These are phyloP conservation scores for Apophysomyces elegans DNA, from an alignment of 371 early-diverging fungal genomes.

Conservation along the genomic window DNA sequence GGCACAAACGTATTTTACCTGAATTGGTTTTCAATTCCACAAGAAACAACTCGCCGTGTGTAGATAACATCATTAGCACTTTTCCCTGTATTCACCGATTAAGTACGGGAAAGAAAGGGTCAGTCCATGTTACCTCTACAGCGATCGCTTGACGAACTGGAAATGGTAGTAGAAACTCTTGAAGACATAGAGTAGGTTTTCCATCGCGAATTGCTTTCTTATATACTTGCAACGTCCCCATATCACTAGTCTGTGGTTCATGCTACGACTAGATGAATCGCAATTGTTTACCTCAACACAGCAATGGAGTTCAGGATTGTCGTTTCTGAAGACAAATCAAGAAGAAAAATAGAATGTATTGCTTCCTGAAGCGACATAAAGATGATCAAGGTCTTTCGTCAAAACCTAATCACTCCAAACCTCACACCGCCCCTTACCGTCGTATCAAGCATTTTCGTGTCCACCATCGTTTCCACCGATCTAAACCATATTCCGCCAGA, in stretches of 20 bases:
- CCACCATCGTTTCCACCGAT: background rate
- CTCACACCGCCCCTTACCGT: background rate
- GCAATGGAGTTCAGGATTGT: background rate
- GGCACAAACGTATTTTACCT: background rate
- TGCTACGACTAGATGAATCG: too few species aligned
- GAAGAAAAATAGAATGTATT: background rate
- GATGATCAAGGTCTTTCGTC: background rate
- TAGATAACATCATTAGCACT: background rate
- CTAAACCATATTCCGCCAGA: background rate
- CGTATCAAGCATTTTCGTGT: background rate
- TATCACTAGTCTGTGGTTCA: background rate
- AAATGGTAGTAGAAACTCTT: background rate
- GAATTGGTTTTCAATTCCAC: background rate
- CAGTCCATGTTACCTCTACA: background rate
- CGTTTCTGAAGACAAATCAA: background rate
- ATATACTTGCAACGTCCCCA: background rate
- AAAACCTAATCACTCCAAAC: background rate
- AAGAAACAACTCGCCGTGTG: background rate
- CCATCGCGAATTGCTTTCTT: background rate
- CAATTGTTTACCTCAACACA: constrained; percentile 3
- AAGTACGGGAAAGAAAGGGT: background rate
- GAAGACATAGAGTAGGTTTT: background rate
- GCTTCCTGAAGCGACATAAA: background rate
- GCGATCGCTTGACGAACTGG: background rate
- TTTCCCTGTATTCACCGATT: background rate